phyloP scores from a whole-genome alignment of 2,329 filamentous ascomycete species.

The Botryotinia globosa region DNA sequence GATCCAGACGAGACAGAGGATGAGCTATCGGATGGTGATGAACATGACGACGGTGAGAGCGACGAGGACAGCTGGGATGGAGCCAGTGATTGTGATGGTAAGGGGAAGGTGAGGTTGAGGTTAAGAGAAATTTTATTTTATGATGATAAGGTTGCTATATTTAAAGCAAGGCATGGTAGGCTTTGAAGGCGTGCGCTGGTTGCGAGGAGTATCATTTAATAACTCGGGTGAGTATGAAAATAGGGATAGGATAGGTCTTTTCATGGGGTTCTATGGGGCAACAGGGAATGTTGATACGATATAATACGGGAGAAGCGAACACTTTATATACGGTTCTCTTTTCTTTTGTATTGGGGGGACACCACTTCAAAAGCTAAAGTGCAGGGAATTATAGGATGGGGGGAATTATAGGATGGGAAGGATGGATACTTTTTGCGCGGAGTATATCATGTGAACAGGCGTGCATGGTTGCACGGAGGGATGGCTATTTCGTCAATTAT shows the following conservation, averaged over 20 bases:
- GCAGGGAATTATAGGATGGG: background rate
- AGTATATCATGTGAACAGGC: background rate
- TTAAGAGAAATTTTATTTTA: slow-evolving; percentile 80
- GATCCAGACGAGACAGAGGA: slow-evolving; percentile 41
- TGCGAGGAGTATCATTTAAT: background rate
- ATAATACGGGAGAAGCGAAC: background rate
- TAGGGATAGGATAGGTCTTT: background rate
- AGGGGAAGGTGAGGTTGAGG: slow-evolving; percentile 50
- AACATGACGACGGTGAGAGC: slow-evolving; percentile 33
- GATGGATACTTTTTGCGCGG: background rate
- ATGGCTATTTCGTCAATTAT: background rate
- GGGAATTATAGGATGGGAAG: background rate
- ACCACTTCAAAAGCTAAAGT: background rate
- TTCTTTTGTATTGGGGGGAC: background rate
- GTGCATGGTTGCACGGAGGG: background rate
- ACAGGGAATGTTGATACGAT: background rate
- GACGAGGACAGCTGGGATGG: slow-evolving; percentile 52
- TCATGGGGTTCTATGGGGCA: background rate
- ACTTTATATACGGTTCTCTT: background rate
- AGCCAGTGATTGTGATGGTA: slow-evolving; percentile 45
- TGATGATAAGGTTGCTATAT: slow-evolving; percentile 78
- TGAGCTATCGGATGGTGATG: slow-evolving; percentile 43
- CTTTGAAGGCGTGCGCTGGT: slow-evolving; percentile 23
- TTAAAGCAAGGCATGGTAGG: slow-evolving; percentile 59
- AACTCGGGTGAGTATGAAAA: background rate